Base-by-base conservation (phyloP, 371 early-diverging fungal genomes). In the Vittaforma corneae region DNA sequence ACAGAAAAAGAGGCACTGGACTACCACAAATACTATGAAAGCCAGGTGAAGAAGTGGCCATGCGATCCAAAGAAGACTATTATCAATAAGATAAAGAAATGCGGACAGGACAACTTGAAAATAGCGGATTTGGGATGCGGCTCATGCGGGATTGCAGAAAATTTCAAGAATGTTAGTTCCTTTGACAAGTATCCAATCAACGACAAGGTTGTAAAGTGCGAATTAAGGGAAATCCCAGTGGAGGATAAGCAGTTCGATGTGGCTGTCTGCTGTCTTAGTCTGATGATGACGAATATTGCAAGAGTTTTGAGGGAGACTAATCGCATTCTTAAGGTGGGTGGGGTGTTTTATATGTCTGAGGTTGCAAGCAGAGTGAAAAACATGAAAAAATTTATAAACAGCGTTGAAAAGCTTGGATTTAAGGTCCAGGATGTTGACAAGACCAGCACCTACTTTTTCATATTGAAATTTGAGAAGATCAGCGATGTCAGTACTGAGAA, bases 81-180 rank as follows among this genome's bases (percentile, higher is more conserved):
- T 68, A 81, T 86, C 47, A 77, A 93, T 6, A 51, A 58, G 34
- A 55, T 62, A 50, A 46, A 18, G 18, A 66, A 66, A 45, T 52
- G 48, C 32, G 68, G 59, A 16, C 32, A 73, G 1, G 76, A 86
- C 0, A 32, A 59, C 11, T 11, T 55, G 45, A 37, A 54, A 54
- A 73, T 78, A 28, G 96, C 92, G 0, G 98, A 97, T 80, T 71
- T 97, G 71, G 98, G 98, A 0, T 96, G 97, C 73, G 98, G 98
- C 26, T 92, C 91, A 70, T 96, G 91, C 14, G 84, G 84, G 77
- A 82, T 96, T 68, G 87, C 91, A 0, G 80, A 83, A 50, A 81
- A 82, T 6, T 78, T 92, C 48, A 81, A 78, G n/a, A 70, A 79
- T 53, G 65, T 74, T 20, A 83, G 88, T 66, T 93, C 93, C 35